Conservation (phyloP, 2,329 filamentous ascomycete genomes). For the Fusarium robinianum region DNA sequence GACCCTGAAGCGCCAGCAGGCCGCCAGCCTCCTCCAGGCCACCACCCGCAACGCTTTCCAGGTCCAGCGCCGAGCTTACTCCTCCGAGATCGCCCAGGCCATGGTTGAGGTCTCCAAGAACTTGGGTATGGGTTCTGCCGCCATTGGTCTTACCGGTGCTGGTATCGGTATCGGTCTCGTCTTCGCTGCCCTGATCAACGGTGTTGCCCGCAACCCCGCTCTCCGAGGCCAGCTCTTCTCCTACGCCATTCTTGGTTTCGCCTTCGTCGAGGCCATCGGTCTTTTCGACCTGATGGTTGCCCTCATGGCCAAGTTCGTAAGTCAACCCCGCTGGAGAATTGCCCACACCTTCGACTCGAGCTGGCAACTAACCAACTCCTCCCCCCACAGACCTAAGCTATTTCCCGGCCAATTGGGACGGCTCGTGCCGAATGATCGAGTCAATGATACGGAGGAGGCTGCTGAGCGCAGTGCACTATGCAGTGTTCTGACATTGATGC, state of each 20-base stretch:
- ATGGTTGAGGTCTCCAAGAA: constrained; percentile 91
- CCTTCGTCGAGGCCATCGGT: constrained; percentile 91
- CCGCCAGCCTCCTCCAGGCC: constrained; percentile 67
- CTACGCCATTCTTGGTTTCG: constrained; percentile 94
- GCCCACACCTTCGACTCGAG: background rate
- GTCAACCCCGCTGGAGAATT: constrained; percentile 41
- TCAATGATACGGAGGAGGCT: constrained; percentile 39
- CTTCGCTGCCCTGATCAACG: constrained; percentile 86
- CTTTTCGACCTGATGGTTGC: constrained; percentile 90
- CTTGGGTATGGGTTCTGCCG: constrained; percentile 85
- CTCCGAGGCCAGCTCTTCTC: constrained; percentile 96
- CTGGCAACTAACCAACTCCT: constrained; percentile 15
- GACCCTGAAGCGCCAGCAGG: constrained; percentile 76
- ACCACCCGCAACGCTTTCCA: constrained; percentile 68
- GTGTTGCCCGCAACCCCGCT: constrained; percentile 91
- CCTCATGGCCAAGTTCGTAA: constrained; percentile 90
- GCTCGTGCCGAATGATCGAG: constrained; percentile 45
- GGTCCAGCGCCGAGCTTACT: constrained; percentile 75
- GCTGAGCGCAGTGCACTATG: constrained; percentile 35
- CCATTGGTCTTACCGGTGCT: constrained; percentile 89
- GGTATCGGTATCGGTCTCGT: constrained; percentile 96
- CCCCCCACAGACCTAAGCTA: constrained; percentile 44
- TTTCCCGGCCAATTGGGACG: constrained; percentile 40
- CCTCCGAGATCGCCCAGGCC: constrained; percentile 84
- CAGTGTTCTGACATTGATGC: constrained; percentile 35